Evolutionary conservation across 148 eudicot genomes (phyloP), one percentile per base, ranked within the genome.

Genomic region (Heliosperma pusillum): DNA sequence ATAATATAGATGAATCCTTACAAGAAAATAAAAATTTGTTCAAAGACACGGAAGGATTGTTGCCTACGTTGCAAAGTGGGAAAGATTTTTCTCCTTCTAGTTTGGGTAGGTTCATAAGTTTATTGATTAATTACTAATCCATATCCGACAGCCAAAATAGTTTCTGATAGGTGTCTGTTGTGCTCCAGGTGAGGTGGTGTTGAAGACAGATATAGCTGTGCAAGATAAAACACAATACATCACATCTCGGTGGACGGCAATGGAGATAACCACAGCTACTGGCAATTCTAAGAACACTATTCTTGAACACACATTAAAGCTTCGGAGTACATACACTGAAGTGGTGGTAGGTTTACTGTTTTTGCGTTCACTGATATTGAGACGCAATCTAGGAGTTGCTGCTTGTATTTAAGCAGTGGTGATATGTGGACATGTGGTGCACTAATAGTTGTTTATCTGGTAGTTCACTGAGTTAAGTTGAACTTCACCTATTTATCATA

Each of bases 181-280:
- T 44, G 61, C 26, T 68, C 22, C 66, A 80, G 86, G 80, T 58
- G 77, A 78, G 69, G 74, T 73, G 70, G 69, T 78, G 69, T 75
- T 75, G 30, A 82, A 80, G 73, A 80, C 83, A 27, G 86, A 83
- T 74, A 77, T 74, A 69, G 40, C 67, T 73, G 66, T 77, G 78
- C 50, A 60, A 47, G 69, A 76, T 55, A 83, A 42, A 53, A 29
- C 70, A 52, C 9, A 67, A 9, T 89, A 84, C 81, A 83, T 84
- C 87, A 93, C 87, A 60, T 90, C 92, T 25, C 78, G 75, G 20
- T 95, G 97, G 98, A 95, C 92, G 67, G 87, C 98, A 70, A 82
- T 82, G 84, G 98, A 95, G 82, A 88, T 86, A 77, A 85, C 86
- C 77, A 85, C 90, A 71, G 98, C 97, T 42, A 86, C 93, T 11